Base-by-base conservation (phyloP, 345 rosid genomes). In the Eucalyptus leucophloia region DNA sequence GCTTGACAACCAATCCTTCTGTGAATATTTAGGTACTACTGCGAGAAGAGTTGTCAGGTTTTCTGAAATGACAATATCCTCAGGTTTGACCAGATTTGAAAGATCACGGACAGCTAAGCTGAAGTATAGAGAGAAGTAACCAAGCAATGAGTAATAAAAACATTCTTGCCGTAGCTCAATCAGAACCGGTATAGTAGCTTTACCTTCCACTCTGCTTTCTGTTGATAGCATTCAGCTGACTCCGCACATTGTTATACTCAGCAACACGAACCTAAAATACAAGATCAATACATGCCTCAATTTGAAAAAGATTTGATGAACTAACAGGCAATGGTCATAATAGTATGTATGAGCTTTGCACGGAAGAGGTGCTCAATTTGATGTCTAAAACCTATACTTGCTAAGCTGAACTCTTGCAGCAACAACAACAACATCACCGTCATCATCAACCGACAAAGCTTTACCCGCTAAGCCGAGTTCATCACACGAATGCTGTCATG, bases 81-180 rank as follows among this genome's bases (percentile, higher is more conserved):
- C 98, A 49, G 97, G 96, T 92, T 98, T 97, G 89, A 98, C 99
- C 91, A 97, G 91, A 94, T 91, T 94, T 77, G 99, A 97, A 87
- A 97, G 97, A 94, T 98, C 99, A 92, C 99, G 98, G 90, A 98
- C 99, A 91, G 99, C 99, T 94, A 98, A 95, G 95, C 99, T 98
- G 98, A 91, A 91, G 28, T 32, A 37, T 53, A 86, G 45, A 53
- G 62, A 50, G 62, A 32, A 87, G 67, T 62, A 19, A 87, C 32
- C 37, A 26, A 53, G 28, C 49, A 60, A 53, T 50, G 34, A 69
- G 56, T 13, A 87, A 51, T 50, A 21, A 53, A 30, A 88, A 49
- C 19, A 49, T 19, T 18, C 13, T 18, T n/a, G 45, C 56, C 87
- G 6, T 40, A 37, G 47, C 45, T 44, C 85, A 77, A 40, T 77